Base-by-base conservation (phyloP, 78 protist species). In the Tieghemostelium lacteum region DNA sequence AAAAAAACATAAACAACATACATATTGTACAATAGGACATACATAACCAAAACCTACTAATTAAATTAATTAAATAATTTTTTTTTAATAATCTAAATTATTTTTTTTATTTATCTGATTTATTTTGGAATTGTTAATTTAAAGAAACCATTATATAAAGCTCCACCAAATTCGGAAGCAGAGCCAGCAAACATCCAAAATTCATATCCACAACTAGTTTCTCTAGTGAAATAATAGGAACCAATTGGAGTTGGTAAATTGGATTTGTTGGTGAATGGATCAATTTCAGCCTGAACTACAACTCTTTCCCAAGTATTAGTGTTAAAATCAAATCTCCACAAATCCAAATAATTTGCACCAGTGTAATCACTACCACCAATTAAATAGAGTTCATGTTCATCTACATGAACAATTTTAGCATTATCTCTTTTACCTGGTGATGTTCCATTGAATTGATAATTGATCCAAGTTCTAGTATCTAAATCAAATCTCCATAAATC, bases 381-480 rank as follows among this genome's bases (percentile, higher is more conserved):
- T 5, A 73, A 26, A 6, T 24, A 24, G 0, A 73, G 0, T 57
- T 22, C 52, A 31, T 37, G 26, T 39, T 26, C 6, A 26, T 73
- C 69, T 0, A n/a, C 55, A 58, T 73, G 22, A 3, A 39, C 26
- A 20, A 73, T 36, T 40, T 73, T 73, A 1, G 70, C 54, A 24
- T 73, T 73, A 37, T 73, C 83, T 58, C 83, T 31, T 19, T 24
- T 26, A 10, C 83, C 83, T 39, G 83, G 83, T 5, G 37, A 42
- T 22, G 29, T 10, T 0, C 10, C 31, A 14, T 34, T 22, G 28
- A 28, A 36, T 12, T 20, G 22, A 28, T 36, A 8, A 12, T 73
- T 40, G 0, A 0, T 58, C 83, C 83, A 73, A 14, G 3, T 20
- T 0, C 7, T 26, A 4, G 37, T 73, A 12, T 22, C n/a, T 22